Conservation (phyloP, 2,329 filamentous ascomycete species). For the Neofusicoccum cordaticola region DNA sequence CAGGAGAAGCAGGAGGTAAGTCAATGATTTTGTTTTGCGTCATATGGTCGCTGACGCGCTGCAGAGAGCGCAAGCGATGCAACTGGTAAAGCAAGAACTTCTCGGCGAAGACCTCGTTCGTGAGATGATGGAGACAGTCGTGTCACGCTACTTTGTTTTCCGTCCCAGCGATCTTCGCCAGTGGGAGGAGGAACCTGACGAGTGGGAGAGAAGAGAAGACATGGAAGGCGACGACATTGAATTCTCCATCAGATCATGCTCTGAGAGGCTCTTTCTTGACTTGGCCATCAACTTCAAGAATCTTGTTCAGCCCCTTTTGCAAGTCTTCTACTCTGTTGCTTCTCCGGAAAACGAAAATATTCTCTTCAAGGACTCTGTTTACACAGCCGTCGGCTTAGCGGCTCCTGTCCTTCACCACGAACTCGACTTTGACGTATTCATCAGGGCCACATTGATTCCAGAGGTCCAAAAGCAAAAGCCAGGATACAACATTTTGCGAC, state of each 20-base stretch:
- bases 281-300: slow-evolving; percentile 85
- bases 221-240: slow-evolving; percentile 78
- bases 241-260: slow-evolving; percentile 86
- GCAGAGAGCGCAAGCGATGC: slow-evolving; percentile 62
- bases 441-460: slow-evolving; percentile 69
- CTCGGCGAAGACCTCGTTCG: slow-evolving; percentile 74
- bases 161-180: slow-evolving; percentile 79
- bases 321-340: slow-evolving; percentile 78
- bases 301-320: slow-evolving; percentile 72
- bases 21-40: not conserved
- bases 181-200: slow-evolving; percentile 93
- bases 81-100: slow-evolving; percentile 68
- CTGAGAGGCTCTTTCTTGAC: slow-evolving; percentile 91
- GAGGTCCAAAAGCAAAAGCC: slow-evolving; percentile 70
- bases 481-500: slow-evolving; percentile 77
- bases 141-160: slow-evolving; percentile 86
- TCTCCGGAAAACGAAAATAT: slow-evolving; percentile 65
- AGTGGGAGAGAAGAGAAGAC: slow-evolving; percentile 91
- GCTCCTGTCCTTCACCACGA: slow-evolving; percentile 70
- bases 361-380: slow-evolving; percentile 87
- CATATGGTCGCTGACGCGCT: not conserved
- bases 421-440: slow-evolving; percentile 80
- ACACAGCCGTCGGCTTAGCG: slow-evolving; percentile 85
- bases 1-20: slow-evolving; percentile 66
- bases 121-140: slow-evolving; percentile 78